A percentile compares a stretch with the other conserved stretches of the same genome.
Conservation (phyloP, 1,139 yeast species). For the Yamadazyma epiphylla region DNA sequence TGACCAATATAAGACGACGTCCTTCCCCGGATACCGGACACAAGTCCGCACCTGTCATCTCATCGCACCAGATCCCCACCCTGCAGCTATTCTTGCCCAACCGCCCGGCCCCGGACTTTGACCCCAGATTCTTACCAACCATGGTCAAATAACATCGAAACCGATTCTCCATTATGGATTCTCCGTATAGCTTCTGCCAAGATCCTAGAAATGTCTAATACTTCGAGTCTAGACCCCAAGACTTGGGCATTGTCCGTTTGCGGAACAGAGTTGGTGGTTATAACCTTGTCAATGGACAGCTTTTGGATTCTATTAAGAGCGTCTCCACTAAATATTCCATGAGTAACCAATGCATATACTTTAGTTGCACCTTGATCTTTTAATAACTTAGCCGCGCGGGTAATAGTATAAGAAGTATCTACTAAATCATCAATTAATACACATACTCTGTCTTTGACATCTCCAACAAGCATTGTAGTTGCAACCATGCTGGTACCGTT, state of each 20-base stretch:
- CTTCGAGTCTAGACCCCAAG: slow-evolving; percentile 62
- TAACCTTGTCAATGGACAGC: slow-evolving; percentile 75
- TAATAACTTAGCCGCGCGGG: slow-evolving; percentile 85
- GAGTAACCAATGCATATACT: slow-evolving; percentile 87
- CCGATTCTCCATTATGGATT: slow-evolving; percentile 95
- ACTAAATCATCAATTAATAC: slow-evolving; percentile 88
- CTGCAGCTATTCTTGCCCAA: too few relatives aligned
- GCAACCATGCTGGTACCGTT: slow-evolving; percentile 36
- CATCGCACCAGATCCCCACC: too few relatives aligned
- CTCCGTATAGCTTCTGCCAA: slow-evolving; percentile 94
- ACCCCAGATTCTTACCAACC: slow-evolving; percentile 69
- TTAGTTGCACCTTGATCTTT: slow-evolving; percentile 90
- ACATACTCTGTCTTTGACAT: slow-evolving; percentile 79
- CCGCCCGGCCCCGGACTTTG: too few relatives aligned
- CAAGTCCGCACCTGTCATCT: too few relatives aligned
- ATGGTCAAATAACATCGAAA: slow-evolving; percentile 88
- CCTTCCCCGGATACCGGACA: too few relatives aligned
- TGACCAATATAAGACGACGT: too few relatives aligned
- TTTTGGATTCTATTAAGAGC: slow-evolving; percentile 70
- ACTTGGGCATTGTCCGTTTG: slow-evolving; percentile 57
- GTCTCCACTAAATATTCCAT: slow-evolving; percentile 90
- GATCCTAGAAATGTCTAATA: slow-evolving; percentile 80
- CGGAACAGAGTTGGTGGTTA: slow-evolving; percentile 93
- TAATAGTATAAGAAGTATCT: slow-evolving; percentile 89
- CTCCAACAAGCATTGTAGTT: slow-evolving; percentile 91